Evolutionary conservation across 1,139 yeast genomes (phyloP), one percentile per base, ranked within the genome.

Genomic region (Kurtzmaniella quercitrusa): DNA sequence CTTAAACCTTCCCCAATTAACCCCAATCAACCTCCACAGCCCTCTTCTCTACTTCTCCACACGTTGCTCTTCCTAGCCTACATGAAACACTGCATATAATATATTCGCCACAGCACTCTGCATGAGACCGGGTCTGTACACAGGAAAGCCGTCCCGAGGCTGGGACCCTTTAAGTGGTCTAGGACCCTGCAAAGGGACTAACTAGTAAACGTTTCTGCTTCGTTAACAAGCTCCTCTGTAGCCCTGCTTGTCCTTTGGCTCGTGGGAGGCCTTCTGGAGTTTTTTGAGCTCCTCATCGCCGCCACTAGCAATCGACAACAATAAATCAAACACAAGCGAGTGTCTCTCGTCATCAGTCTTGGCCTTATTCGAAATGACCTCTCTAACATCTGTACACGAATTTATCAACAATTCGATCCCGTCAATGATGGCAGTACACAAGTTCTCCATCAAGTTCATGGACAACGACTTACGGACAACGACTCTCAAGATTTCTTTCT

Each of bases 401-500:
- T 58, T 57, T 46, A 79, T 67, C 54, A 87, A 71, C 42, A 79
- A 68, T 56, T 82, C 81, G 23, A 79, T 68, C 37, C 78, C 73
- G 38, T 68, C 70, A 44, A 81, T 73, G 44, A 84, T 75, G 57
- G 85, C 95, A 48, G 68, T 70, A 76, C 88, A 75, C 55, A 89
- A 71, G 58, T 82, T 79, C 54, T 85, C 89, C 44, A 90, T 71
- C 55, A 90, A 68, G 59, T 85, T 90, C 51, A 85, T 71, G 29
- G 86, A 75, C 59, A 90, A 67, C 41, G 85, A 81, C 53, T 77
- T 78, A 56, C 95, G 79, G 41, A 88, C 91, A 25, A 90, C 97
- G 19, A 90, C 90, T 59, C 97, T 78, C 52, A 90, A 72, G 46
- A 89, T 85, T 62, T 90, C 96, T 46, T 61, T 69, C 17, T 74